Percentiles rank a stretch among this genome's conserved stretches.
Conservation (phyloP, 495 filamentous ascomycete genomes). For the Cenococcum geophilum region DNA sequence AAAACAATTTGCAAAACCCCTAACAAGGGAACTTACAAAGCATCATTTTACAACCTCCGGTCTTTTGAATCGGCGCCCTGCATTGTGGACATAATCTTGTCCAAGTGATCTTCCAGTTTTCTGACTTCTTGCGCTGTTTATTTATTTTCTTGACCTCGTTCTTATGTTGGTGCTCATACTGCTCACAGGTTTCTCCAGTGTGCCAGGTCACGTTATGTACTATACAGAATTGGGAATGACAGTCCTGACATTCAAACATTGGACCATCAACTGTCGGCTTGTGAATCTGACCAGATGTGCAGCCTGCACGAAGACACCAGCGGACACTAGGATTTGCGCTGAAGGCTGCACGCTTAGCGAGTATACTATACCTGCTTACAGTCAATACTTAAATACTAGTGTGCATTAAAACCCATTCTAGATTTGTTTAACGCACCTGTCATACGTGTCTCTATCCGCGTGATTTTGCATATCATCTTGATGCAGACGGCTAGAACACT, state of each 20-base stretch:
- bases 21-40: neutral
- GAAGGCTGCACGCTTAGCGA: neutral
- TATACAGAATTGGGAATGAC: neutral
- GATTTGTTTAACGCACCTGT: neutral
- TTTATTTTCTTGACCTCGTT: neutral
- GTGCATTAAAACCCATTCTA: too few relatives aligned
- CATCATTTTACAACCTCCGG: neutral
- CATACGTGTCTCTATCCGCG: neutral
- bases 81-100: neutral
- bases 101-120: neutral
- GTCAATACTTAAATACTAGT: neutral
- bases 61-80: neutral
- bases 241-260: neutral
- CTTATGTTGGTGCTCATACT: neutral
- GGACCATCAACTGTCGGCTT: neutral
- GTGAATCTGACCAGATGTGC: neutral
- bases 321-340: neutral
- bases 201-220: neutral
- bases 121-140: neutral
- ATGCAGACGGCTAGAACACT: neutral
- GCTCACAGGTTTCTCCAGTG: neutral
- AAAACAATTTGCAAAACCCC: neutral
- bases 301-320: neutral
- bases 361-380: neutral
- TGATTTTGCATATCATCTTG: neutral